Evolutionary conservation across 768 basidiomycete species (phyloP).

Genomic region (Lactarius vividus): DNA sequence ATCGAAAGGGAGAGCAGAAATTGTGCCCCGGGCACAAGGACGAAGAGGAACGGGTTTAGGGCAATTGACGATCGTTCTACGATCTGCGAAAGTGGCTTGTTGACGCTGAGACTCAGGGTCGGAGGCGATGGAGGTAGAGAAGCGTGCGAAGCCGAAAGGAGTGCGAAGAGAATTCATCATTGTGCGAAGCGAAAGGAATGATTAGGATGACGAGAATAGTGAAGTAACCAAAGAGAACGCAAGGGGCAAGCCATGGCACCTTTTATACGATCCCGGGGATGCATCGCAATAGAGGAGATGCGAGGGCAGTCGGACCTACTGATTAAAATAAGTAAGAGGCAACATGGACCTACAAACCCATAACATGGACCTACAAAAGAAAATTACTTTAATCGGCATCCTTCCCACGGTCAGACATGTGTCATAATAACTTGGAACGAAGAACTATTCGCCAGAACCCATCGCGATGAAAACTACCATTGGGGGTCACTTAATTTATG

Average conservation of each 20-base stretch:
- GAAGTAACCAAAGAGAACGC: neutral
- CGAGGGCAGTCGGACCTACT: neutral
- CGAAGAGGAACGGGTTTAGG: constrained; percentile 7
- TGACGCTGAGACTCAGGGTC: constrained; percentile 16
- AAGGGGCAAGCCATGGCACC: neutral
- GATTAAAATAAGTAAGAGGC: neutral
- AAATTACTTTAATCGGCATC: constrained; percentile 3
- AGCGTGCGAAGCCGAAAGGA: neutral
- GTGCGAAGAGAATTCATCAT: neutral
- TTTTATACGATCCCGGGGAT: constrained; percentile 6
- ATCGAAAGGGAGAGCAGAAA: neutral
- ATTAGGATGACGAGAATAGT: neutral
- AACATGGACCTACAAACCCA: constrained; percentile 13
- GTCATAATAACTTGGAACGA: constrained; percentile 20
- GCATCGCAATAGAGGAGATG: neutral
- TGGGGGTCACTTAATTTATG: constrained; percentile 14
- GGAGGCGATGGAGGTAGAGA: constrained; percentile 1
- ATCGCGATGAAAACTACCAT: neutral
- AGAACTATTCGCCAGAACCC: neutral
- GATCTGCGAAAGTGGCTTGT: neutral
- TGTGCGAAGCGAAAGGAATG: constrained; percentile 1
- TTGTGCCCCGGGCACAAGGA: constrained; percentile 17
- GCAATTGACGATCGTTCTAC: constrained; percentile 1
- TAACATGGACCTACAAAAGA: constrained; percentile 18
- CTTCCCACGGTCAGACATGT: constrained; percentile 5